Evolutionary conservation across 2,329 filamentous ascomycete species (phyloP), one percentile per base, ranked within the genome.

Genomic region (Sporothrix sp.): DNA sequence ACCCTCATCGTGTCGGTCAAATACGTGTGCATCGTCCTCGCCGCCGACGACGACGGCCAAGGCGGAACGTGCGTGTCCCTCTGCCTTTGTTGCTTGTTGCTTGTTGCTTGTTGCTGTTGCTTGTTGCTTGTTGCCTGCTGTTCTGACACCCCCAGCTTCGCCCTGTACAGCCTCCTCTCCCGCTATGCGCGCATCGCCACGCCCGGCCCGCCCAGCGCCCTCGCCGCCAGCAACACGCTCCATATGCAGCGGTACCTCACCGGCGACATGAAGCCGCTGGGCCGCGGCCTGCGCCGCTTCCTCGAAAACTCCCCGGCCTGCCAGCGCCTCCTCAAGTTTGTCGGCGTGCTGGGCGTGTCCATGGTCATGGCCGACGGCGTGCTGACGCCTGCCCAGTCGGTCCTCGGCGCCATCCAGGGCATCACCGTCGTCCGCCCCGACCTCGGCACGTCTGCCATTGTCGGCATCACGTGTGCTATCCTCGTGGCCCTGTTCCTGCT

Each of bases 1-100:
- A 82, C 79, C 21, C 66, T 85, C 54, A 83, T 86, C 66, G 81
- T 86, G 32, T 84, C 80, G 0, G 57, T 84, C 52, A 86, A 86
- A 66, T 86, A 86, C 59, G 71, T 81, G 35, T 68, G 83, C 54
- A 76, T 86, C 59, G 75, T 86, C 33, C 65, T 86, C 5, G 69
- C 68, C 30, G 82, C 82, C 48, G 82, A 85, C 61, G 81, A 86
- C 54, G 81, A 85, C 60, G 82, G 82, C 39, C 81, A 86, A 59
- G 82, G 82, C 25, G 82, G 82, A 1, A 51, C 49, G 14, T 42
- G 14, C 10, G 37, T 39, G 5, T 5, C 10, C 25, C 11, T 37
- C 3, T 18, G 13, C 3, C 16, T 18, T 18, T n/a, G n/a, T n/a
- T n/a, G n/a, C n/a, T n/a, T n/a, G n/a, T 28, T 5, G 5, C 25